These are phyloP conservation scores for Candida rishiriensis DNA, from an alignment of 805 yeast genomes.

Conservation along the genomic window DNA sequence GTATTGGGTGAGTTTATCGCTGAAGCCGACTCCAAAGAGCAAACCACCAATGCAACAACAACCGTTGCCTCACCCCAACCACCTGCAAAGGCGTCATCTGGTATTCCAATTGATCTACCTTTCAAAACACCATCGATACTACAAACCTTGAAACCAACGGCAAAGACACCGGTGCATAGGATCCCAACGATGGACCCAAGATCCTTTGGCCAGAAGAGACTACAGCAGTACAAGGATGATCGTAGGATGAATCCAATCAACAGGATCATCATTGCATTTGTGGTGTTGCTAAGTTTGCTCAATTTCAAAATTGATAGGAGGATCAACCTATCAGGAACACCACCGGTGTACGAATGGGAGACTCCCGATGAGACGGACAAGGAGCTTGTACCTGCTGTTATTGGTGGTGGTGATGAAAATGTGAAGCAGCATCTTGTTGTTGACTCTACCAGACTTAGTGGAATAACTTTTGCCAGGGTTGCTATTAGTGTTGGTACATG, in stretches of 20 bases:
- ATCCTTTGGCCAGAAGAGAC: slow-evolving; percentile 37
- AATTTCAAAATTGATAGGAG: slow-evolving; percentile 53
- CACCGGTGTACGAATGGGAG: slow-evolving; percentile 29
- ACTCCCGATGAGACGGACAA: background rate
- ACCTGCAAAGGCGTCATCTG: background rate
- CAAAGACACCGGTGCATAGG: slow-evolving; percentile 28
- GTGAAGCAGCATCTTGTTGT: too few relatives aligned
- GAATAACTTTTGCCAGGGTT: too few relatives aligned
- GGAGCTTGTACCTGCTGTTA: background rate
- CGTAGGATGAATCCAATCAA: slow-evolving; percentile 55
- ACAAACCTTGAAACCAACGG: slow-evolving; percentile 25
- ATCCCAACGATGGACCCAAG: slow-evolving; percentile 35
- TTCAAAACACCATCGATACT: slow-evolving; percentile 37
- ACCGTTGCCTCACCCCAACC: background rate
- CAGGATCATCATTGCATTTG: slow-evolving; percentile 46
- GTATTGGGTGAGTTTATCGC: slow-evolving; percentile 10
- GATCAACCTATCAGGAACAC: slow-evolving; percentile 26
- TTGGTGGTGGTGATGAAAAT: background rate
- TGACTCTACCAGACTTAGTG: too few relatives aligned
- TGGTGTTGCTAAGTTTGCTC: slow-evolving; percentile 41
- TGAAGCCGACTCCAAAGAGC: slow-evolving; percentile 1
- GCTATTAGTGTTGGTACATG: too few relatives aligned
- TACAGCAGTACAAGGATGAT: slow-evolving; percentile 40
- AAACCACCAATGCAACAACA: background rate
- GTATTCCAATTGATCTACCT: slow-evolving; percentile 55